phyloP scores from a whole-genome alignment of 139 green algal genomes.

The Tetradesmus lagerheimii region DNA sequence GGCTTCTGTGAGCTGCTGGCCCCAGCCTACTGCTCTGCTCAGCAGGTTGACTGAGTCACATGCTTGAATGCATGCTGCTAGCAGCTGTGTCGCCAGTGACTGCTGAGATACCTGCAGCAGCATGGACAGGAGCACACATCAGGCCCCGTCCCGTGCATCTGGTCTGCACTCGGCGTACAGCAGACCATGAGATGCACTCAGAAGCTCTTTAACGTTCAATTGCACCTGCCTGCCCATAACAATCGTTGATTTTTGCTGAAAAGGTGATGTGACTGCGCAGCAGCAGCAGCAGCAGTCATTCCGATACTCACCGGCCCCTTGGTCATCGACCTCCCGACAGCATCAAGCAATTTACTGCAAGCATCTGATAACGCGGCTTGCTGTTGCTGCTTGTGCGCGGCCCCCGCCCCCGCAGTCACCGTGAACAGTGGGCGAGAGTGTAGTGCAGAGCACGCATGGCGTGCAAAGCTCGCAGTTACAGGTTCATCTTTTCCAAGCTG shows the following conservation, averaged over 20 bases:
- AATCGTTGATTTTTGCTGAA: background rate
- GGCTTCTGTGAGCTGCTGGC: conserved; percentile 37
- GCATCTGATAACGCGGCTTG: background rate
- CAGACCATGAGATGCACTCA: background rate
- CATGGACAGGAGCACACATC: background rate
- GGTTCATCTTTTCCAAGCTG: background rate
- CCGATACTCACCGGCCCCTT: background rate
- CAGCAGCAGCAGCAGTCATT: conserved; percentile 13
- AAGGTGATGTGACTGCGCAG: background rate
- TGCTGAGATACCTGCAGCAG: background rate
- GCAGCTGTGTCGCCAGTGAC: conserved; percentile 35
- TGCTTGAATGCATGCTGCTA: conserved; percentile 19
- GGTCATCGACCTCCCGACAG: background rate
- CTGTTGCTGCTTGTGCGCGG: background rate
- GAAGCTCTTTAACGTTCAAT: too few species aligned
- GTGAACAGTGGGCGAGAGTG: background rate
- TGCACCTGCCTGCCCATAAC: background rate
- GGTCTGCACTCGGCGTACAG: background rate
- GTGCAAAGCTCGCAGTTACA: background rate
- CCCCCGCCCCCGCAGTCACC: background rate
- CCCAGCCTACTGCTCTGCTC: conserved; percentile 47
- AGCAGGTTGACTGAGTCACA: conserved; percentile 50
- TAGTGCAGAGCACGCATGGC: conserved; percentile 19
- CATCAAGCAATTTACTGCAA: conserved; percentile 1
- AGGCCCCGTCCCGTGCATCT: background rate